phyloP scores from a whole-genome alignment of 306 rosid genomes.

The Corylus avellana region DNA sequence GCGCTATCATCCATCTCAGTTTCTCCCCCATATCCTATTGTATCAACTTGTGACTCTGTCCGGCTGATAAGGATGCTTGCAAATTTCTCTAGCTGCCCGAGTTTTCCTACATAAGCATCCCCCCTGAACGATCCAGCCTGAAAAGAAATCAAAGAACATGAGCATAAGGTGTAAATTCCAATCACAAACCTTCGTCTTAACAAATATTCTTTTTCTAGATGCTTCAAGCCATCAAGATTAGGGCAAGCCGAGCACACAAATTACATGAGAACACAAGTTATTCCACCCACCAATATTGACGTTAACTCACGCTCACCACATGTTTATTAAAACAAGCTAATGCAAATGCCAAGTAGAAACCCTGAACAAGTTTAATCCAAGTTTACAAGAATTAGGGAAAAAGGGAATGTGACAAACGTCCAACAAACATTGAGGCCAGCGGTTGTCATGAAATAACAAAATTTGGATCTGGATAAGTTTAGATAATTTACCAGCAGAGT shows the following conservation, averaged over 20 bases:
- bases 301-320: background rate
- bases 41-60: constrained; percentile 42
- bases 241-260: background rate
- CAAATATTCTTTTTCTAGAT: background rate
- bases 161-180: constrained; percentile 3
- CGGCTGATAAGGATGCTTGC: constrained; percentile 66
- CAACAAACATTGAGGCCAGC: background rate
- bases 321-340: background rate
- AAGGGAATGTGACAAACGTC: background rate
- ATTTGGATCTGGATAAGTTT: background rate
- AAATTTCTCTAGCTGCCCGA: constrained; percentile 72
- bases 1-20: constrained; percentile 51
- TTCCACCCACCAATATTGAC: background rate
- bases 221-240: constrained; percentile 12
- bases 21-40: constrained; percentile 39
- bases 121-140: constrained; percentile 82
- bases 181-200: background rate
- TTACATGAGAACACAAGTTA: constrained; percentile 4
- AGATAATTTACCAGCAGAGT: background rate
- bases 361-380: background rate
- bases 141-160: constrained; percentile 20
- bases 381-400: background rate
- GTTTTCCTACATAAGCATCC: constrained; percentile 48
- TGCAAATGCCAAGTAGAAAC: background rate
- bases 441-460: background rate